A percentile compares a stretch with the other conserved stretches of the same genome.
Conservation (phyloP, 371 early-diverging fungal species). For the Mortierella sp. region DNA sequence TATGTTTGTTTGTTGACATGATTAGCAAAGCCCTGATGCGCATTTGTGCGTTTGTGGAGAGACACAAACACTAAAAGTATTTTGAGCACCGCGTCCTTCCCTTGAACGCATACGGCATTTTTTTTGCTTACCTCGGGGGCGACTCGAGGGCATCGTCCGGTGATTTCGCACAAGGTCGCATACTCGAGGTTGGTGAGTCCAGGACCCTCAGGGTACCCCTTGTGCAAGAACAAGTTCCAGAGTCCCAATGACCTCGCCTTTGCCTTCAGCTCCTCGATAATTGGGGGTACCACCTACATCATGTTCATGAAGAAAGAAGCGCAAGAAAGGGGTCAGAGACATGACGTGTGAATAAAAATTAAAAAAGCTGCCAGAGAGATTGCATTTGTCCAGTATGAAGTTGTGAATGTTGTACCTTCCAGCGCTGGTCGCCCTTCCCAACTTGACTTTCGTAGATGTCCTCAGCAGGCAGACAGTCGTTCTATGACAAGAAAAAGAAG, state of each 20-base stretch:
- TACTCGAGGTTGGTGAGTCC: slow-evolving; percentile 97
- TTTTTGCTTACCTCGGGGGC: slow-evolving; percentile 76
- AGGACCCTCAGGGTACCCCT: slow-evolving; percentile 83
- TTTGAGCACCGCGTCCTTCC: too few relatives aligned
- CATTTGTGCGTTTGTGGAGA: not conserved
- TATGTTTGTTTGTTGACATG: not conserved
- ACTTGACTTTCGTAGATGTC: slow-evolving; percentile 78
- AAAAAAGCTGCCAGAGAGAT: not conserved
- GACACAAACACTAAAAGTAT: not conserved
- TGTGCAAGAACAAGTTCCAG: slow-evolving; percentile 96
- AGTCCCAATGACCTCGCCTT: slow-evolving; percentile 92
- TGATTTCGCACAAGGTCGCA: slow-evolving; percentile 89
- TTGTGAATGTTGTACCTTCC: slow-evolving; percentile 70
- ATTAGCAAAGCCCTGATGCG: not conserved
- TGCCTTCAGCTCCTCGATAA: slow-evolving; percentile 90
- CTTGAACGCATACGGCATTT: not conserved
- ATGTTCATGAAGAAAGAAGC: not conserved
- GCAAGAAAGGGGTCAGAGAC: not conserved
- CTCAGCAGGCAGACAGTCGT: slow-evolving; percentile 98
- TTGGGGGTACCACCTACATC: slow-evolving; percentile 76
- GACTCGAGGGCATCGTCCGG: slow-evolving; percentile 82
- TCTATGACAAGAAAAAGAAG: slow-evolving; percentile 59
- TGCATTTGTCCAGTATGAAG: not conserved
- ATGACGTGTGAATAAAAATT: not conserved
- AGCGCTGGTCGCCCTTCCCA: slow-evolving; percentile 82